Base-by-base conservation (phyloP, 352 stramenopile genomes). In the Phytopythium sindhum region DNA sequence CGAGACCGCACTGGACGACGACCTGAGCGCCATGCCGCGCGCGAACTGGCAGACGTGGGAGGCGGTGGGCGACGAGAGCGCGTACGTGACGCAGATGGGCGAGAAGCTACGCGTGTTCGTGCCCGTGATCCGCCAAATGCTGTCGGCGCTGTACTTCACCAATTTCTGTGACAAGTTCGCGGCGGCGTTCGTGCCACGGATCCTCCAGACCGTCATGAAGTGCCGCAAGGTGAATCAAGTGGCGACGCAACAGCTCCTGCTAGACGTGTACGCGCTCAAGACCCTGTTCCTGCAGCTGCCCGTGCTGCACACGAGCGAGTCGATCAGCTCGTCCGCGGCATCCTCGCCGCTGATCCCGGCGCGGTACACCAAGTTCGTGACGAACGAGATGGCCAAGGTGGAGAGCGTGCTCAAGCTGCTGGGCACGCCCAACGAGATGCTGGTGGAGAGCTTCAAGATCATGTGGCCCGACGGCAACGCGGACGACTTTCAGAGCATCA, bases 81-180 rank as follows among this genome's bases (percentile, higher is more conserved):
- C 80, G 37, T 99, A 99, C 72, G 95, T 99, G 24, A 90, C 85
- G 7, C 76, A 88, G 52, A 98, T 99, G 58, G 86, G 96, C 47
- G 85, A 97, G 21, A 97, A 97, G 61, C 81, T 99, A 39, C 80
- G 93, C 39, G 73, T 80, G 15, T 98, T 98, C 65, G 86, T 99
- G n/a, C 90, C 92, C 0, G 81, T 89, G 45, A 73, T 98, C 24
- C 86, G 92, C 29, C 82, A 91, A 61, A 88, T 98, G 72, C 84
- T 99, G 28, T 93, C 83, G 14, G 72, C 72, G 4, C 75, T 97
- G 17, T 99, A 99, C 75, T 99, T 98, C 74, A 95, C 95, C 45
- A 99, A 95, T 70, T 99, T 99, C 75, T 99, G 96, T 75, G 97
- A 99, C 80, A 98, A 98, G 66, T 98, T 99, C 67, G 95, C 94